A percentile compares a stretch with the other conserved stretches of the same genome.
Evolutionary conservation across 306 rosid species (phyloP).

Genomic region (Trifolium pratense): DNA sequence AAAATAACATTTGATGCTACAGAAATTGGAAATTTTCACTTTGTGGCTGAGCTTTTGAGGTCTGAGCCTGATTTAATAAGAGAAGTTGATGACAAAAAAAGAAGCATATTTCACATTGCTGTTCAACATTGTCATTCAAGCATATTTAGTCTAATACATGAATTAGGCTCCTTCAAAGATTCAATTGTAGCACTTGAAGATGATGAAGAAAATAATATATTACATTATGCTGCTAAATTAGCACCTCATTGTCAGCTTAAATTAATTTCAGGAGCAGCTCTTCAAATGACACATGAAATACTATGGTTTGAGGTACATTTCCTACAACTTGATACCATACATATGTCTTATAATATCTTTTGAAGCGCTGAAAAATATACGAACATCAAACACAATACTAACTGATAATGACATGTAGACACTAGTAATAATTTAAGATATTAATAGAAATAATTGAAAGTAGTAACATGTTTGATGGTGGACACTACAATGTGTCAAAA

Average conservation of each 20-base stretch:
- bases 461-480: too few species aligned
- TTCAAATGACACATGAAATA: slow-evolving; percentile 52
- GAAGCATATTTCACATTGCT: slow-evolving; percentile 53
- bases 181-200: slow-evolving; percentile 37
- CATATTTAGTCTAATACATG: slow-evolving; percentile 43
- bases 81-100: slow-evolving; percentile 42
- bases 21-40: slow-evolving; percentile 47
- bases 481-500: too few species aligned
- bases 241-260: slow-evolving; percentile 44
- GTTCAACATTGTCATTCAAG: slow-evolving; percentile 48
- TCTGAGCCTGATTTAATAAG: slow-evolving; percentile 47
- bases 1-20: slow-evolving; percentile 46
- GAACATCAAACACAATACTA: too few species aligned
- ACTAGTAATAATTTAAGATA: too few species aligned
- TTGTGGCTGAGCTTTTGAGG: slow-evolving; percentile 43
- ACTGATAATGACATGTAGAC: too few species aligned
- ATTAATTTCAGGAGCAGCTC: slow-evolving; percentile 47
- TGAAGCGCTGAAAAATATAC: too few species aligned
- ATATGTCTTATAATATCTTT: not conserved
- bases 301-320: slow-evolving; percentile 55
- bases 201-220: slow-evolving; percentile 37
- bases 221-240: slow-evolving; percentile 51
- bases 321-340: not conserved
- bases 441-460: too few species aligned
- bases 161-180: slow-evolving; percentile 41